A percentile compares a stretch with the other conserved stretches of the same genome.
phyloP scores from a whole-genome alignment of 805 yeast species.

The Candida incommunis region DNA sequence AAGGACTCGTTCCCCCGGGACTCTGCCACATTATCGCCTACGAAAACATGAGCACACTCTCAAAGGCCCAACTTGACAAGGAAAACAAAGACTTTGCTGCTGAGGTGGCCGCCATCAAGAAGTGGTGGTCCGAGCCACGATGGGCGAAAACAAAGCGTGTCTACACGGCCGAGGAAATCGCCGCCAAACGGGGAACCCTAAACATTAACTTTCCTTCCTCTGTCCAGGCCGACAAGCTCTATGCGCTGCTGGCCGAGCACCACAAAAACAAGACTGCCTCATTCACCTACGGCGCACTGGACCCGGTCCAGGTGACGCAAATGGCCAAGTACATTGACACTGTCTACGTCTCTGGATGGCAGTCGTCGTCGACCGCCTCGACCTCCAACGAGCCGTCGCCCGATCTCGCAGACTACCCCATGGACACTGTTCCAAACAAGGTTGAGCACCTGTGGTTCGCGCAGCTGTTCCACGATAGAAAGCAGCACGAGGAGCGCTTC shows the following conservation, averaged over 20 bases:
- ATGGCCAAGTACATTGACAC: slow-evolving; percentile 94
- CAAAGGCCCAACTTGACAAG: not conserved
- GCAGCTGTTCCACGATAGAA: slow-evolving; percentile 92
- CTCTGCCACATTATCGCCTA: not conserved
- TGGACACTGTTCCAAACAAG: slow-evolving; percentile 97
- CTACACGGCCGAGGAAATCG: slow-evolving; percentile 81
- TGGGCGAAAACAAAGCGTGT: slow-evolving; percentile 81
- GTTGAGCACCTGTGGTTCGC: slow-evolving; percentile 95
- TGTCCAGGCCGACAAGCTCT: slow-evolving; percentile 71
- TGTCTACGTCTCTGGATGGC: slow-evolving; percentile 96
- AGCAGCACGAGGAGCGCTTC: slow-evolving; percentile 75
- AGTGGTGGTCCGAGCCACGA: slow-evolving; percentile 93
- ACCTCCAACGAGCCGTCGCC: slow-evolving; percentile 97
- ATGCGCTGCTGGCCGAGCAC: slow-evolving; percentile 53
- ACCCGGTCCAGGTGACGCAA: slow-evolving; percentile 89
- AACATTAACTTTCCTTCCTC: slow-evolving; percentile 65
- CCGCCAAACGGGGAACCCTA: slow-evolving; percentile 71
- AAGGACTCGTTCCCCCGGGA: not conserved
- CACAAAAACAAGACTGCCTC: slow-evolving; percentile 59
- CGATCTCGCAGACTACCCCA: slow-evolving; percentile 96
- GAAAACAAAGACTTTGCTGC: not conserved
- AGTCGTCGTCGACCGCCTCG: slow-evolving; percentile 94
- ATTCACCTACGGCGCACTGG: slow-evolving; percentile 89
- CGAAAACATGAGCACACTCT: not conserved
- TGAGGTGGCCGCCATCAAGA: slow-evolving; percentile 57